Conservation (phyloP, 495 filamentous ascomycete genomes). For the Ascobolus immersus region DNA sequence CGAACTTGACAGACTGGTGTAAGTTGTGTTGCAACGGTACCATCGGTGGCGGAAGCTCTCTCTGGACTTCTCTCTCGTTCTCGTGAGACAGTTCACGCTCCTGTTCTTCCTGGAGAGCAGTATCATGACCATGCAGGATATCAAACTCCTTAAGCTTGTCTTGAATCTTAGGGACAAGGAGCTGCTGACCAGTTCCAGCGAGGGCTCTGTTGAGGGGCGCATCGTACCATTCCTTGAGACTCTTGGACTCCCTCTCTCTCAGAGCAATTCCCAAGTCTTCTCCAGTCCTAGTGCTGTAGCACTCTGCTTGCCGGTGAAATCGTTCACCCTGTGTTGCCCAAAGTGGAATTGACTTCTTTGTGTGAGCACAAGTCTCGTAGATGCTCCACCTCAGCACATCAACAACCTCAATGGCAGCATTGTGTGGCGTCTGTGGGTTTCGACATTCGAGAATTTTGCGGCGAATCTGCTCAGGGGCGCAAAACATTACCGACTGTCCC, state of each 20-base stretch:
- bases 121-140: conserved; percentile 14
- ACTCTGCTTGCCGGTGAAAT: conserved; percentile 19
- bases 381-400: conserved; percentile 37
- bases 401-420: conserved; percentile 16
- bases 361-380: conserved; percentile 27
- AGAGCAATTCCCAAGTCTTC: background rate
- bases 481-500: conserved; percentile 37
- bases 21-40: conserved; percentile 20
- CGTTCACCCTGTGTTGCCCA: conserved; percentile 35
- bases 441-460: conserved; percentile 18
- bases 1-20: conserved; percentile 22
- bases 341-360: conserved; percentile 24
- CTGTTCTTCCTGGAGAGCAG: conserved; percentile 37
- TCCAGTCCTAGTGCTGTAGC: conserved; percentile 1
- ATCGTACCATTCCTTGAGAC: conserved; percentile 21
- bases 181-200: background rate
- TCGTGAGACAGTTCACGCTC: conserved; percentile 43
- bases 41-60: conserved; percentile 22
- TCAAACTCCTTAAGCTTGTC: conserved; percentile 23
- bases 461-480: conserved; percentile 27
- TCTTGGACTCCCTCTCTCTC: conserved; percentile 21
- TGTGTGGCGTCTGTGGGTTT: background rate
- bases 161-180: conserved; percentile 15
- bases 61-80: conserved; percentile 31
- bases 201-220: background rate